Conservation (phyloP, 2,329 filamentous ascomycete genomes). For the Emmonsiellopsis sp. region DNA sequence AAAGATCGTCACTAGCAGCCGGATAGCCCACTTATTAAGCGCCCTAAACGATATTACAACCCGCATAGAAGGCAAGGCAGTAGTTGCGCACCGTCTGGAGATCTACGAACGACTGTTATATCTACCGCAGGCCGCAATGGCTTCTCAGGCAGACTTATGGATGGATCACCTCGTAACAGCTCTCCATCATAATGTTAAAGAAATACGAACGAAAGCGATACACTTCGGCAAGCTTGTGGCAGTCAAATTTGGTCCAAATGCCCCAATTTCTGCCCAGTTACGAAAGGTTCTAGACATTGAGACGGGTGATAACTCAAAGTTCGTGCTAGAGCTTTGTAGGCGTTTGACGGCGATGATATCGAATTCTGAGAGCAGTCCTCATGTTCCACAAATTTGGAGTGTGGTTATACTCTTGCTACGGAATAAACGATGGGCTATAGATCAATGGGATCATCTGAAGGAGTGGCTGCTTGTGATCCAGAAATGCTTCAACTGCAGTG, state of each 20-base stretch:
- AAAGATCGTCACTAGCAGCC: constrained; percentile 62
- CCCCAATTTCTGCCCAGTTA: constrained; percentile 56
- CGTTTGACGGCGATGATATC: constrained; percentile 59
- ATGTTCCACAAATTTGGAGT: constrained; percentile 84
- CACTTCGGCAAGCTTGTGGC: constrained; percentile 62
- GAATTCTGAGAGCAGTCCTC: constrained; percentile 47
- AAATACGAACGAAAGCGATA: constrained; percentile 67
- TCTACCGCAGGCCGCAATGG: constrained; percentile 62
- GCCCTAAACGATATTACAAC: constrained; percentile 64
- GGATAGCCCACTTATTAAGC: constrained; percentile 60
- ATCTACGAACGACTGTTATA: constrained; percentile 71
- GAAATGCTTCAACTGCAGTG: constrained; percentile 70
- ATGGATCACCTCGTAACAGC: constrained; percentile 71
- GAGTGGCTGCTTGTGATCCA: constrained; percentile 73
- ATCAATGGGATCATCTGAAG: constrained; percentile 61
- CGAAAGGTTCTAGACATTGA: constrained; percentile 42
- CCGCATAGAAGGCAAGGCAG: constrained; percentile 68
- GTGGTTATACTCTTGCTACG: constrained; percentile 70
- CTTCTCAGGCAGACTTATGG: constrained; percentile 62
- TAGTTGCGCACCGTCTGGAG: constrained; percentile 64
- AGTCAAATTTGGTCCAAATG: constrained; percentile 59
- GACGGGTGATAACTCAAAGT: constrained; percentile 46
- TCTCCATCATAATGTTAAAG: constrained; percentile 67
- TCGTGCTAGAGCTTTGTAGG: constrained; percentile 59
- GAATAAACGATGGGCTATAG: constrained; percentile 46